Evolutionary conservation across 78 protist species (phyloP).

Genomic region (Corallochytrium limacisporum): DNA sequence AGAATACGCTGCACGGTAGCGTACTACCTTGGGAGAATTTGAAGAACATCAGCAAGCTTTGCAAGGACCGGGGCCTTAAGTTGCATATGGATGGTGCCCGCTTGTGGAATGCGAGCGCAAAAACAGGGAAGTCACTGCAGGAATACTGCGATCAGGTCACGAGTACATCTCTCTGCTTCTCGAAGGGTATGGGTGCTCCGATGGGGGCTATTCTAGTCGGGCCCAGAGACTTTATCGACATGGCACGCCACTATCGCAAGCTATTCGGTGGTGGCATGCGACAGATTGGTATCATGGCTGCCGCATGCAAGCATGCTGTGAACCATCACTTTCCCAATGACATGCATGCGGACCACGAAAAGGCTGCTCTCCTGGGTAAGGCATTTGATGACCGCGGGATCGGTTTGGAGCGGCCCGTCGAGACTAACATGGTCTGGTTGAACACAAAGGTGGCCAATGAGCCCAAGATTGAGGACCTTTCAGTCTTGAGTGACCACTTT

Average conservation of each 20-base stretch:
- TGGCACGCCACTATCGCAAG: constrained; percentile 26
- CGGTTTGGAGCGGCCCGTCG: too few relatives aligned
- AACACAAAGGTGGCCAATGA: too few relatives aligned
- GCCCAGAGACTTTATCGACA: background rate
- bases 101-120: constrained; percentile 15
- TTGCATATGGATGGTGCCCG: constrained; percentile 54
- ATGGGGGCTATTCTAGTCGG: constrained; percentile 47
- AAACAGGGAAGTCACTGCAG: background rate
- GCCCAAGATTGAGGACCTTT: too few relatives aligned
- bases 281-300: constrained; percentile 53
- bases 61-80: background rate
- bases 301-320: constrained; percentile 32
- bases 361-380: too few relatives aligned
- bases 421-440: too few relatives aligned
- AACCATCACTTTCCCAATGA: background rate
- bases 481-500: too few relatives aligned
- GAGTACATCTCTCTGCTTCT: constrained; percentile 34
- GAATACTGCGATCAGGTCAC: background rate
- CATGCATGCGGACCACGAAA: too few relatives aligned
- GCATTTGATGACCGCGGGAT: too few relatives aligned
- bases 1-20: constrained; percentile 21
- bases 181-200: constrained; percentile 62
- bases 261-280: constrained; percentile 64
- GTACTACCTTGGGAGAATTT: background rate
- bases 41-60: background rate